Base-by-base conservation (phyloP, 2,329 filamentous ascomycete species). In the Purpureocillium lavendulum region DNA sequence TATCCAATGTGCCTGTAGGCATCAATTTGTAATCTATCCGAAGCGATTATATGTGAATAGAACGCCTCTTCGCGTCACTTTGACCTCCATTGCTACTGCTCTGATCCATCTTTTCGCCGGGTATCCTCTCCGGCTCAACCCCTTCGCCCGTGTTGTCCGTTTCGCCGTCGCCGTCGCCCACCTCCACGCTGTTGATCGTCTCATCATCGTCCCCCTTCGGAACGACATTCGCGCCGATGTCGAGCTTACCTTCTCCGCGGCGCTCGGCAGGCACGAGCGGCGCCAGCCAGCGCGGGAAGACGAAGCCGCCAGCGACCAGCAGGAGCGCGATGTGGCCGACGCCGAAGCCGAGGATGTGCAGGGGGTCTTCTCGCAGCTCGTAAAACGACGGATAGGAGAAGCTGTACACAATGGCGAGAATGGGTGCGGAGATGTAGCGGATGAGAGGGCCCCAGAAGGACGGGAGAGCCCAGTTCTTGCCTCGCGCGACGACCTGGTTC, bases 381-480 rank as follows among this genome's bases (percentile, higher is more conserved):
- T 72, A 58, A 44, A 74, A 75, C 9, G 63, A 60, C 0, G 69
- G 68, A 43, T 73, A 75, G 2, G 69, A 64, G 50, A 75, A 74
- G 37, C 63, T 65, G 49, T 67, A 71, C 38, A 75, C 65, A 43
- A 75, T 73, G 39, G 64, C 63, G 1, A 74, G 59, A 14, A 71
- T 63, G 0, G 70, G 71, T 0, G 63, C 69, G 12, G 66, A 65
- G 29, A 73, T 49, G 43, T 73, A 75, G 15, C 70, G 69, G 1
- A 73, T 54, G 0, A 77, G 56, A 1, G 68, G 52, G 1, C 68
- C 66, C 58, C 72, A 71, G 50, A 75, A 70, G 2, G 38, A 42
- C 1, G 74, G 73, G 17, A 78, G 74, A 3, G 54, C 65, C 74
- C 73, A 77, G 54, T 78, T 77, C 30, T 67, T 69, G 37, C 70